Evolutionary conservation across 2,329 filamentous ascomycete genomes (phyloP).

Genomic region (Trichophyton benhamiae): DNA sequence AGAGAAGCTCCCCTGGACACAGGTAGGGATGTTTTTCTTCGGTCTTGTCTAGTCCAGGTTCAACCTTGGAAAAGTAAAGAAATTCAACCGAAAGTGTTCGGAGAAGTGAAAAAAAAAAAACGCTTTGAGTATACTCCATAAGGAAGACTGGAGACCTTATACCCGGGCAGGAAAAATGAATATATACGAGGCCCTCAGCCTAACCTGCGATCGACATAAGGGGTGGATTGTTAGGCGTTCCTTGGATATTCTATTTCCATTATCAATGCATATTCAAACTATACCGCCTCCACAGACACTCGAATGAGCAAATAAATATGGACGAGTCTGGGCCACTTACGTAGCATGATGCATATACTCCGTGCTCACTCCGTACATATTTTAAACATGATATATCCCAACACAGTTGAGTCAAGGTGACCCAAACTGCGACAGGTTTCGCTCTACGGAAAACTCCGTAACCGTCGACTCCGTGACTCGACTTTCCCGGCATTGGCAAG

Average conservation of each 20-base stretch:
- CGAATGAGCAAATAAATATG: not conserved
- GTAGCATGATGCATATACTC: not conserved
- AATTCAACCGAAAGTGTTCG: not conserved
- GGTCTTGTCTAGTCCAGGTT: not conserved
- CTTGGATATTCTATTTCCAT: not conserved
- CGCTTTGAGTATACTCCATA: not conserved
- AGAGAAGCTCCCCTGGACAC: not conserved
- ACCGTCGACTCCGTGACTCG: not conserved
- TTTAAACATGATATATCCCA: not conserved
- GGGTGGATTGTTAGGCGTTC: conserved; percentile 2
- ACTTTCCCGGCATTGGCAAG: not conserved
- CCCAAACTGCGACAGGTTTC: not conserved
- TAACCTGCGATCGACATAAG: not conserved
- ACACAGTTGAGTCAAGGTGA: not conserved
- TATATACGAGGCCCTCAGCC: not conserved
- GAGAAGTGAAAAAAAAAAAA: not conserved
- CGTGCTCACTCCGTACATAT: too few species aligned
- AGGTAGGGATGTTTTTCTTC: not conserved
- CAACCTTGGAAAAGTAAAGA: not conserved
- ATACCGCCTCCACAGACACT: conserved; percentile 1
- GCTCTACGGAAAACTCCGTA: not conserved
- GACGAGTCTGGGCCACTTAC: not conserved
- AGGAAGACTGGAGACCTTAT: not conserved
- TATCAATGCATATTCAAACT: not conserved
- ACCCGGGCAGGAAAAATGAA: not conserved